Evolutionary conservation across 2,329 filamentous ascomycete species (phyloP), one percentile per base, ranked within the genome.

Genomic region (Fusarium brevicatenulatum): DNA sequence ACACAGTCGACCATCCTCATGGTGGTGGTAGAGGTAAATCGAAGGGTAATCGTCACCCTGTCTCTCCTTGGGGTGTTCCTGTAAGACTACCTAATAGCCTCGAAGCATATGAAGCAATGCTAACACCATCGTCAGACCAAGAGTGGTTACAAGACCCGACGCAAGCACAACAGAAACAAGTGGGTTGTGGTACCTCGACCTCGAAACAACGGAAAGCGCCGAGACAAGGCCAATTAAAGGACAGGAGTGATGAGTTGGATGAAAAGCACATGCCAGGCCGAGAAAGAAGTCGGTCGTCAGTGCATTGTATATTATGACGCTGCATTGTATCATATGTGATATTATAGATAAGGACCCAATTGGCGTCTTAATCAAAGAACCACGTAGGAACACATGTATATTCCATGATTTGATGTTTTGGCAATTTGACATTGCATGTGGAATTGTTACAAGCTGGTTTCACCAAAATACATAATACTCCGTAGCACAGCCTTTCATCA

Each of bases 1-100:
- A 56, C 69, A 49, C 78, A 91, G 93, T 91, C 78, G 96, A 99
- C 80, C 96, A 99, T 88, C 96, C 96, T 80, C 96, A 99, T 83
- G 96, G 96, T 89, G 96, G 96, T 93, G 96, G 96, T 84, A 91
- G 97, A 88, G 96, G 96, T 86, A 99, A 99, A 86, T 98, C 95
- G 65, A 99, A 99, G 93, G 95, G 96, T 90, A 97, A 98, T 81
- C 91, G 95, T 70, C 89, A 97, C 81, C 96, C 97, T 39, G 94
- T 96, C 78, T 97, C 94, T 85, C 96, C 96, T 66, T 99, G 97
- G 96, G 96, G 97, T 81, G 92, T 91, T 81, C 95, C 94, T 80
- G 95, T 97, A 92, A 85, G 94, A 90, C 74, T 32, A 25, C 49
- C 65, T 28, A 52, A n/a, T 12, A 56, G 34, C 21, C 47, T 32